Percentiles rank a stretch among this genome's conserved stretches.
phyloP scores from a whole-genome alignment of 192 early-diverging fungal genomes.

The Dissophora ornata region DNA sequence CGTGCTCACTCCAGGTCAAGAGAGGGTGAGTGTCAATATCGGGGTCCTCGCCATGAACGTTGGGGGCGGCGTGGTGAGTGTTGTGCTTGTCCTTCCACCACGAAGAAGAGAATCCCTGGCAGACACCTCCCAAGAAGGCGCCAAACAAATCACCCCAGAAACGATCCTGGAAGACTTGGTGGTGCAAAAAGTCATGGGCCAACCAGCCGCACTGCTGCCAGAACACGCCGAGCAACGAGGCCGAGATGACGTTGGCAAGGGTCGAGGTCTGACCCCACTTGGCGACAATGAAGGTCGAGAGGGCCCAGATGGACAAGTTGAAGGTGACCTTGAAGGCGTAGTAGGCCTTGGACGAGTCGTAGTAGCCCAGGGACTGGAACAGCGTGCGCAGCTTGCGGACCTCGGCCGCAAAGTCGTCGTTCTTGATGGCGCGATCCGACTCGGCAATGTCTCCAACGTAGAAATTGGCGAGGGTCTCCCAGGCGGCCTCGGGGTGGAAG shows the following conservation, averaged over 20 bases:
- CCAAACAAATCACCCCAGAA: constrained; percentile 69
- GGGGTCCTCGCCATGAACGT: constrained; percentile 83
- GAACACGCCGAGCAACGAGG: constrained; percentile 72
- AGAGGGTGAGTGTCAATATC: constrained; percentile 88
- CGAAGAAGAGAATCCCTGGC: constrained; percentile 80
- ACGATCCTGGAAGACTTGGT: constrained; percentile 82
- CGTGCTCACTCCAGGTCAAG: constrained; percentile 79
- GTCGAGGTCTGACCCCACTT: constrained; percentile 64
- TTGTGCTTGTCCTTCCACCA: constrained; percentile 95
- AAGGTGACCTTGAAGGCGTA: constrained; percentile 70
- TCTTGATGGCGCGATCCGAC: constrained; percentile 59
- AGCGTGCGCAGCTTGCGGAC: constrained; percentile 67
- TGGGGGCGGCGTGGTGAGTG: constrained; percentile 85
- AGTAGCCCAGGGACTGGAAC: constrained; percentile 67
- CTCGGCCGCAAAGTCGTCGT: constrained; percentile 69
- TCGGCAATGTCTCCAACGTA: constrained; percentile 78
- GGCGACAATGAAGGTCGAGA: constrained; percentile 63
- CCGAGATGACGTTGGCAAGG: constrained; percentile 67
- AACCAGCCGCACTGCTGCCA: constrained; percentile 91
- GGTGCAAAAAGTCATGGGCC: constrained; percentile 85
- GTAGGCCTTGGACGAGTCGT: constrained; percentile 75
- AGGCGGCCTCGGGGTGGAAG: constrained; percentile 76
- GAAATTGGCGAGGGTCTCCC: constrained; percentile 75
- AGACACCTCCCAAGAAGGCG: constrained; percentile 78
- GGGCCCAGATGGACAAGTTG: constrained; percentile 62